Conservation (phyloP, 768 basidiomycete species). For the Leucogyrophana mollusca region DNA sequence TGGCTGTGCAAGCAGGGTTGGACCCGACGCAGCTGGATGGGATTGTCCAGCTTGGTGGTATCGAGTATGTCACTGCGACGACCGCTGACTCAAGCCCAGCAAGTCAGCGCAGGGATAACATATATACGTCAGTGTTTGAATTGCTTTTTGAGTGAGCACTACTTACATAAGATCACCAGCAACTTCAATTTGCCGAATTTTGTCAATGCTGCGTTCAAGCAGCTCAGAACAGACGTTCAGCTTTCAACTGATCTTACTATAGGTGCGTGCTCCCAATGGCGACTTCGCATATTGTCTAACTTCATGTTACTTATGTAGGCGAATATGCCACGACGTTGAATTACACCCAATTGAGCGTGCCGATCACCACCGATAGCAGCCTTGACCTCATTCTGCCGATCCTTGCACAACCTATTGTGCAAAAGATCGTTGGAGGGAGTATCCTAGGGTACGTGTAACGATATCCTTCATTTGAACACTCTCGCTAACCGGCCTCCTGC, state of each 20-base stretch:
- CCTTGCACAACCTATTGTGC: slow-evolving; percentile 73
- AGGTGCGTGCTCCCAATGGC: slow-evolving; percentile 32
- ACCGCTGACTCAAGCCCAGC: slow-evolving; percentile 31
- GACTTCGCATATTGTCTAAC: not conserved
- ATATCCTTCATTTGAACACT: not conserved
- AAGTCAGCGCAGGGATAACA: slow-evolving; percentile 39
- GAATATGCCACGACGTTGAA: slow-evolving; percentile 60
- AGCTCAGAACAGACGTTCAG: slow-evolving; percentile 59
- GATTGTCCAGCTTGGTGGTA: slow-evolving; percentile 67
- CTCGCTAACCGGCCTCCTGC: slow-evolving; percentile 1
- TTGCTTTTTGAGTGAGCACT: not conserved
- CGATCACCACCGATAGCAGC: slow-evolving; percentile 58
- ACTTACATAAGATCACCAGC: slow-evolving; percentile 25
- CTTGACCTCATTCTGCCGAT: slow-evolving; percentile 65
- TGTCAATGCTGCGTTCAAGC: slow-evolving; percentile 64
- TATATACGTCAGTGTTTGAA: slow-evolving; percentile 49
- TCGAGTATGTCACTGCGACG: slow-evolving; percentile 45
- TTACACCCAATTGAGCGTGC: slow-evolving; percentile 57
- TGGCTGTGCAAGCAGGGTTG: slow-evolving; percentile 64
- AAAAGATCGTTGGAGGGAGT: slow-evolving; percentile 62
- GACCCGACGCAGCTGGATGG: slow-evolving; percentile 61
- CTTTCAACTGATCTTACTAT: slow-evolving; percentile 56
- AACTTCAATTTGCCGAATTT: slow-evolving; percentile 64
- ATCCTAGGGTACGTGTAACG: slow-evolving; percentile 44
- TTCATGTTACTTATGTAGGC: slow-evolving; percentile 35